A percentile compares a stretch with the other conserved stretches of the same genome.
Conservation (phyloP, 768 basidiomycete genomes). For the Tricholoma sp. region DNA sequence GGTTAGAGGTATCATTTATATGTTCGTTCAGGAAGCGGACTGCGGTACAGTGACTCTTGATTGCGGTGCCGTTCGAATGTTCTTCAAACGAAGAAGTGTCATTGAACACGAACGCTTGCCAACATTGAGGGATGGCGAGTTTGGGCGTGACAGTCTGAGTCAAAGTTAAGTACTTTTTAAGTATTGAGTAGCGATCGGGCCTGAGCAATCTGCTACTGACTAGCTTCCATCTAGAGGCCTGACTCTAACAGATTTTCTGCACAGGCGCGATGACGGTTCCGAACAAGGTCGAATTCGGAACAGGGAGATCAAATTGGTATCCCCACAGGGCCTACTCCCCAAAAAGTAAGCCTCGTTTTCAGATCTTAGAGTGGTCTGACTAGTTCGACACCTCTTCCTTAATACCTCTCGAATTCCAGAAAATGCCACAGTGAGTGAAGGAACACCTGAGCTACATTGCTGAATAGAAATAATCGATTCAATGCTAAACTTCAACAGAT, state of each 20-base stretch:
- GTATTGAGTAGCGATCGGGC: too few relatives aligned
- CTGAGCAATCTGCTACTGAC: too few relatives aligned
- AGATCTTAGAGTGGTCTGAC: neutral
- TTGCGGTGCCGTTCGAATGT: too few relatives aligned
- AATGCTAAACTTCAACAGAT: slow-evolving; percentile 9
- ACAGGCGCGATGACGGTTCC: neutral
- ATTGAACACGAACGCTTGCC: too few relatives aligned
- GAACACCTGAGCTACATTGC: neutral
- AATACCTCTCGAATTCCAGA: neutral
- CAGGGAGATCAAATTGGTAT: neutral
- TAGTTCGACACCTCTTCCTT: neutral
- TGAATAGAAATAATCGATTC: neutral
- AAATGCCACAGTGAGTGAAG: slow-evolving; percentile 14
- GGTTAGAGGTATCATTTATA: neutral
- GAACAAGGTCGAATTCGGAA: neutral
- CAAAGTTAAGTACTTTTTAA: too few relatives aligned
- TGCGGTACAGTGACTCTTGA: too few relatives aligned
- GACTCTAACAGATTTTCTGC: too few relatives aligned
- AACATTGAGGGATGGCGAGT: too few relatives aligned
- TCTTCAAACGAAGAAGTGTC: too few relatives aligned
- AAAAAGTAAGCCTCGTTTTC: neutral
- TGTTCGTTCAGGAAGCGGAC: too few relatives aligned
- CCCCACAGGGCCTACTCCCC: neutral
- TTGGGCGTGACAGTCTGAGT: too few relatives aligned
- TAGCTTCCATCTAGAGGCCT: too few relatives aligned